phyloP scores from a whole-genome alignment of 768 basidiomycete genomes.

The Auricularia cornea region DNA sequence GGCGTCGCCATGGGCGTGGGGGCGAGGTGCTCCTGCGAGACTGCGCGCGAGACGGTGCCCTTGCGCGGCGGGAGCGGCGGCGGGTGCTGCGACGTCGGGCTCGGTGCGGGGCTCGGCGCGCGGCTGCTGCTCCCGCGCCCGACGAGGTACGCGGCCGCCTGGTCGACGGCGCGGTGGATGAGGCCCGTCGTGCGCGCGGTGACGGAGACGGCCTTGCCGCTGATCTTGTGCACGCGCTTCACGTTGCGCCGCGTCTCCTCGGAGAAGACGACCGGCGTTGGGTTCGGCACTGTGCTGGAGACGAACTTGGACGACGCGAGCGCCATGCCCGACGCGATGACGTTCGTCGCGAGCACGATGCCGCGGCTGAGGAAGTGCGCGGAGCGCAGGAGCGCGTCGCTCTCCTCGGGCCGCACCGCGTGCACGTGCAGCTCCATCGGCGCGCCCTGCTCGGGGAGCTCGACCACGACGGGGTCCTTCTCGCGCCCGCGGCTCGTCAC shows the following conservation, averaged over 20 bases:
- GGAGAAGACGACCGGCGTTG: slow-evolving; percentile 50
- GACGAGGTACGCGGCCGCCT: slow-evolving; percentile 42
- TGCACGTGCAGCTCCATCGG: slow-evolving; percentile 46
- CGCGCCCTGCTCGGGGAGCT: slow-evolving; percentile 43
- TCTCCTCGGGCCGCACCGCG: slow-evolving; percentile 55
- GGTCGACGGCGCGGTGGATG: slow-evolving; percentile 53
- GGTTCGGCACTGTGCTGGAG: slow-evolving; percentile 43
- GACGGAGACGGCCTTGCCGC: slow-evolving; percentile 57
- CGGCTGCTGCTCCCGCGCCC: slow-evolving; percentile 11
- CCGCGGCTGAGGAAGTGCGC: slow-evolving; percentile 59
- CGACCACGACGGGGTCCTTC: slow-evolving; percentile 62
- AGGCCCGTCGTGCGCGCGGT: slow-evolving; percentile 51
- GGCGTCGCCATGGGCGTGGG: background rate
- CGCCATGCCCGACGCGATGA: slow-evolving; percentile 53
- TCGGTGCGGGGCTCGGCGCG: background rate
- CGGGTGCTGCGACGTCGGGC: background rate
- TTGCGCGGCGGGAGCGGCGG: slow-evolving; percentile 32
- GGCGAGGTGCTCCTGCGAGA: slow-evolving; percentile 15
- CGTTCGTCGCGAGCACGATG: slow-evolving; percentile 57
- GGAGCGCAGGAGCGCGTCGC: slow-evolving; percentile 56
- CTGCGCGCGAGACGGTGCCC: background rate
- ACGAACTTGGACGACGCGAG: slow-evolving; percentile 57
- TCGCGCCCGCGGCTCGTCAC: slow-evolving; percentile 43
- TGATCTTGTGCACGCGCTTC: slow-evolving; percentile 52
- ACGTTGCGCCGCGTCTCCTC: slow-evolving; percentile 51